Base-by-base conservation (phyloP, 2,329 filamentous ascomycete species). In the Parastagonospora avenae region DNA sequence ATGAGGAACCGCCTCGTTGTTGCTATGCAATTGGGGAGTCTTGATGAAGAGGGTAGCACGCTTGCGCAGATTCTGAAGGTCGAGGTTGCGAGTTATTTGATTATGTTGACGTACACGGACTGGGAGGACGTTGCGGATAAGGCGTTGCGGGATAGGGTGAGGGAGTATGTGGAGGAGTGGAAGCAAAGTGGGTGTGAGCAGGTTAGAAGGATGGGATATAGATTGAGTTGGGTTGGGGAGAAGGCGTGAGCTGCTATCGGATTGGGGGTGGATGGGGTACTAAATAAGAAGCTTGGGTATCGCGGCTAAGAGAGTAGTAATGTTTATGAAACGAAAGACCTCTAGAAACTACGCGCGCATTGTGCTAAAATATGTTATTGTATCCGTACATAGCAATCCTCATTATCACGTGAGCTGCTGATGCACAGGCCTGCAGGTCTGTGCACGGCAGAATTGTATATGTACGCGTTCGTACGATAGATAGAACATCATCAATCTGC, bases 21-120 rank as follows among this genome's bases (percentile, higher is more conserved):
- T 1, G 66, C 62, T 2, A 15, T 53, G 2, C 42, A 59, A 27
- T 27, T 71, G 8, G 66, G 68, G 2, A 59, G 65, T 44, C 53
- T 68, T 5, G 9, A 64, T 57, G 41, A 63, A 57, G 9, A 44
- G 46, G 16, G 31, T 66, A 35, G 69, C 46, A 64, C 57, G 3
- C 33, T 45, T 19, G 48, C 52, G 9, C 64, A 68, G n/a, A 16
- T 60, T 15, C 31, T 71, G 37, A 50, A 60, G 30, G 56, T 70
- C 2, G 60, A 68, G n/a, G 9, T 71, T 30, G 66, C 68, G 6
- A 55, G 43, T 0, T 29, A 42, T 7, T 45, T 71, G 24, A 14
- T 69, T 2, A 19, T 44, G 36, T 14, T 16, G 8, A 52, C 29
- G 8, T 36, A 19, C 2, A 12, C 12, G 29, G n/a, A n/a, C 0